These are phyloP conservation scores for Metschnikowia gelsemii DNA, from an alignment of 805 yeast genomes.

Conservation along the genomic window DNA sequence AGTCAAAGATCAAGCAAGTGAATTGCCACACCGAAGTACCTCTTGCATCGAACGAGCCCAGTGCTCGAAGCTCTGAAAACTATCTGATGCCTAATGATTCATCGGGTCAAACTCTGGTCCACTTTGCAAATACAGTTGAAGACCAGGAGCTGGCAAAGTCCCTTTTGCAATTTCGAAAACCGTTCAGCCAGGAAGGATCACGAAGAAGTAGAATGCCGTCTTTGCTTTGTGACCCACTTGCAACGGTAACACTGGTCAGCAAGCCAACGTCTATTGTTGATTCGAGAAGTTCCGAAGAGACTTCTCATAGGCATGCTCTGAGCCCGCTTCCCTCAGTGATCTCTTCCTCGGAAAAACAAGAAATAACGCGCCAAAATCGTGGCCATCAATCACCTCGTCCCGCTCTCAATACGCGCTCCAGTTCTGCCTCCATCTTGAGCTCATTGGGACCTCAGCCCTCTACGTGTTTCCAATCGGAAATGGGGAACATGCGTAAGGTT, in stretches of 20 bases:
- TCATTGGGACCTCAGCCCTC: background rate
- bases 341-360: background rate
- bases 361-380: background rate
- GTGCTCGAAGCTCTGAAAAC: no score
- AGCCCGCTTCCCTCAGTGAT: background rate
- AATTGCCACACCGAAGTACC: no score
- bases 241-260: slow-evolving; percentile 3
- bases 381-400: slow-evolving; percentile 1
- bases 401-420: background rate
- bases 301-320: background rate
- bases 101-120: background rate
- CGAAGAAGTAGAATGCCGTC: slow-evolving; percentile 47
- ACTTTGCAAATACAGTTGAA: background rate
- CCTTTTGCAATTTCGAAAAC: slow-evolving; percentile 31
- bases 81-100: background rate
- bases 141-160: background rate
- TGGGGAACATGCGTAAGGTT: slow-evolving; percentile 1
- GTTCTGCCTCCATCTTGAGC: background rate
- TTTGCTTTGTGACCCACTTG: slow-evolving; percentile 47
- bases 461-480: background rate
- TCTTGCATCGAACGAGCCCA: no score
- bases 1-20: background rate
- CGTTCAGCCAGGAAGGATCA: slow-evolving; percentile 27
- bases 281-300: background rate
- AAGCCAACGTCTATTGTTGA: no score